These are phyloP conservation scores for Biscogniauxia sp. DNA, from an alignment of 2,329 filamentous ascomycete genomes.

Conservation along the genomic window DNA sequence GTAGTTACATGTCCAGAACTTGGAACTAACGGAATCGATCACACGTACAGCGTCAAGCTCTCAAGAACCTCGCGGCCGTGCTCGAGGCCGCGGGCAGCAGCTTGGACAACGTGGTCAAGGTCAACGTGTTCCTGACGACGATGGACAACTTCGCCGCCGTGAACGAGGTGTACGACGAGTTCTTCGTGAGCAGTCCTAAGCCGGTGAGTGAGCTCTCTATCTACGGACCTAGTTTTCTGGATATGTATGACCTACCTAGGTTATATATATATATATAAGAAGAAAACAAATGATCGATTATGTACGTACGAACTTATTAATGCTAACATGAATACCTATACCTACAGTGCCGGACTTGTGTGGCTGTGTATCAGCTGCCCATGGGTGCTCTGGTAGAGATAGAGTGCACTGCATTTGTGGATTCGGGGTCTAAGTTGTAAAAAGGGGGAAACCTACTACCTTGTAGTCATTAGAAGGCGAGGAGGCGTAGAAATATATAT, in stretches of 20 bases:
- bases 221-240: constrained; percentile 45
- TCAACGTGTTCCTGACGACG: constrained; percentile 63
- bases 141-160: constrained; percentile 64
- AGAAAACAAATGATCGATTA: constrained; percentile 24
- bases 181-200: constrained; percentile 43
- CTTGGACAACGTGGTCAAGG: constrained; percentile 62
- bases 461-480: no score
- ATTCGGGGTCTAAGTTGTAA: constrained; percentile 17
- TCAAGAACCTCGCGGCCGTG: constrained; percentile 58
- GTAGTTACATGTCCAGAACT: no score
- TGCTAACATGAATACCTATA: background rate
- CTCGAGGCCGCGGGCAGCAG: constrained; percentile 59
- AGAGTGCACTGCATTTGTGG: constrained; percentile 59
- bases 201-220: constrained; percentile 41
- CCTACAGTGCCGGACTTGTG: constrained; percentile 57
- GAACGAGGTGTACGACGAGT: constrained; percentile 54
- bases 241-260: no score
- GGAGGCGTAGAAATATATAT: no score
- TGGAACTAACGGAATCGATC: no score
- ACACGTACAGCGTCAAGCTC: constrained; percentile 45
- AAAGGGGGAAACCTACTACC: background rate
- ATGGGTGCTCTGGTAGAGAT: constrained; percentile 72
- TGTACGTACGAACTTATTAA: background rate
- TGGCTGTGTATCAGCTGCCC: constrained; percentile 71
- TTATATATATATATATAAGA: no score